Evolutionary conservation across 306 rosid species (phyloP).

Genomic region (Casuarina cunninghamiana): DNA sequence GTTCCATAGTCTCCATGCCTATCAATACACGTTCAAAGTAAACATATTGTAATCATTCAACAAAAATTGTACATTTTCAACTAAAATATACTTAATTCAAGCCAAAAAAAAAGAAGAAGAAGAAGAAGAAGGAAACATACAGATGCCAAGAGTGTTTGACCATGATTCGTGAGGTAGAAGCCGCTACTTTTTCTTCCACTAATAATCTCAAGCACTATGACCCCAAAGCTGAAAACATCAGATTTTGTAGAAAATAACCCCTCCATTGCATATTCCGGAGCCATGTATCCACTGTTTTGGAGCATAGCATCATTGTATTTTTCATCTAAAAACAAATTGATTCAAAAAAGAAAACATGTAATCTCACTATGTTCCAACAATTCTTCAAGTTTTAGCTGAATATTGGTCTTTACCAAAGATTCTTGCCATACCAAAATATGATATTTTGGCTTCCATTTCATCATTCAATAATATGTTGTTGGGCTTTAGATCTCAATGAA

Average conservation of each 20-base stretch:
- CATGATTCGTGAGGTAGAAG: conserved; percentile 32
- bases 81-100: not conserved
- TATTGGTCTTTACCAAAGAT: conserved; percentile 30
- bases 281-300: conserved; percentile 47
- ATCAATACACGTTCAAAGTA: not conserved
- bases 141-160: conserved; percentile 36
- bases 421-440: conserved; percentile 39
- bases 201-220: conserved; percentile 45
- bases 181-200: conserved; percentile 33
- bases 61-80: not conserved
- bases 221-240: conserved; percentile 48
- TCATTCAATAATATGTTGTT: conserved; percentile 29
- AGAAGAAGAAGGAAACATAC: conserved; percentile 13
- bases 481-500: conserved; percentile 40
- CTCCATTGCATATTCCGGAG: conserved; percentile 53
- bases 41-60: too few relatives aligned
- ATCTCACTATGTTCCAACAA: conserved; percentile 36
- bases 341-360: not conserved
- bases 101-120: not conserved
- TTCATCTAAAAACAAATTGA: too few relatives aligned
- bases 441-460: conserved; percentile 33
- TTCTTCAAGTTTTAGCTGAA: conserved; percentile 27
- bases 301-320: not conserved
- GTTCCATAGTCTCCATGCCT: conserved; percentile 60
- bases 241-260: conserved; percentile 43